Base-by-base conservation (phyloP, 2,329 filamentous ascomycete species). In the Penicillium aurantiogriseum region DNA sequence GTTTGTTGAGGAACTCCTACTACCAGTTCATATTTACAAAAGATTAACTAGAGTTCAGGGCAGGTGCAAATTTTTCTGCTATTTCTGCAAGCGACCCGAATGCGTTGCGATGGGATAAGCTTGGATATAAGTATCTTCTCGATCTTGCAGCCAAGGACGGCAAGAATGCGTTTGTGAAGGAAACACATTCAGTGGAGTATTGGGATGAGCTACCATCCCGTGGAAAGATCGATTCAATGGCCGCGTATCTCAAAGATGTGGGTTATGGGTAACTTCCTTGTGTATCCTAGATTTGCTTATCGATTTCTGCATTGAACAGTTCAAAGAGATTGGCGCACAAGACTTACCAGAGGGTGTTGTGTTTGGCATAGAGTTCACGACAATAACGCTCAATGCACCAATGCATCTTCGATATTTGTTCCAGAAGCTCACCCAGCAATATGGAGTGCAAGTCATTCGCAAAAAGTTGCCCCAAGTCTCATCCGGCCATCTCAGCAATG, bases 31-130 rank as follows among this genome's bases (percentile, higher is more conserved):
- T 0, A 23, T 27, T n/a, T 11, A 21, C 31, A n/a, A 29, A 21
- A 27, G 8, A 39, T 11, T 56, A 17, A 56, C 19, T 7, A 1
- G n/a, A 27, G 4, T 6, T 10, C 19, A 63, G 76, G 74, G 77
- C 77, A 10, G 77, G 77, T 3, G 77, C 74, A 57, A 79, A 79
- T 60, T 79, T 79, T 60, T 79, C 77, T 0, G 76, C 74, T 39
- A 76, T 79, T 44, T 78, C 77, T 0, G 76, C 76, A 23, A 72
- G 62, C 15, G 76, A 79, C 49, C 58, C 65, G 19, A 79, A 79
- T 47, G 77, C 76, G 0, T 58, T 79, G 42, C 72, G 71, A 29
- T 79, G 77, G 77, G 78, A 80, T 51, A 69, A 67, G 1, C 52
- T 70, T 2, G 76, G 77, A 0, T 80, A 79, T 43, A 63, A 67